These are phyloP conservation scores for Pseudocercospora pini-densiflorae DNA, from an alignment of 2,329 filamentous ascomycete genomes.

Conservation along the genomic window DNA sequence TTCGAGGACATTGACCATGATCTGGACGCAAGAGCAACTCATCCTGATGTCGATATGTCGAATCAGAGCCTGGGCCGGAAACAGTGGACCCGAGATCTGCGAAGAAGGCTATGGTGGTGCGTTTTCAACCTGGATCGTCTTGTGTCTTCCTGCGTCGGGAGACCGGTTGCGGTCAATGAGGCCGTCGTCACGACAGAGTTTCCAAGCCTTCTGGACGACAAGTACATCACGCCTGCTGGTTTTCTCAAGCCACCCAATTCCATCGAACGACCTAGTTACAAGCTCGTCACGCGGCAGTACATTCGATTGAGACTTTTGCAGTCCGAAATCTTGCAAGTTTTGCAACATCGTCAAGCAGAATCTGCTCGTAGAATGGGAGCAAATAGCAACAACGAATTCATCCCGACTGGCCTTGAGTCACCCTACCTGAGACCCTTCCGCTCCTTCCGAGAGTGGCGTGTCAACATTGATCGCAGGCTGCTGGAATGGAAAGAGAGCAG, in stretches of 20 bases:
- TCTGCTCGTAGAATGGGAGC: constrained; percentile 70
- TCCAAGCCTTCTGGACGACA: constrained; percentile 84
- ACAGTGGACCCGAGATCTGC: constrained; percentile 84
- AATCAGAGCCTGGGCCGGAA: constrained; percentile 60
- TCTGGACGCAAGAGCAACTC: constrained; percentile 49
- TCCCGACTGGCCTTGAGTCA: constrained; percentile 78
- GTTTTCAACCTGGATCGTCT: constrained; percentile 90
- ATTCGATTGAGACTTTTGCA: constrained; percentile 86
- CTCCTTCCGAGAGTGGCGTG: constrained; percentile 85
- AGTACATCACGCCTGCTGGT: constrained; percentile 80
- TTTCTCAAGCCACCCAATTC: constrained; percentile 66
- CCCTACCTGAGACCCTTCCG: constrained; percentile 84
- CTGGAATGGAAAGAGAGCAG: constrained; percentile 86
- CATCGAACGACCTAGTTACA: constrained; percentile 71
- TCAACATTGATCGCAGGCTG: constrained; percentile 81
- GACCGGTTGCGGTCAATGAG: constrained; percentile 94
- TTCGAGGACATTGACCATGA: constrained; percentile 77
- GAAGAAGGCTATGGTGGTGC: constrained; percentile 93
- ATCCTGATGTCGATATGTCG: constrained; percentile 21
- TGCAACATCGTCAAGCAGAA: constrained; percentile 90
- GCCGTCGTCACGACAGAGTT: constrained; percentile 96
- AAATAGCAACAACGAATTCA: constrained; percentile 70
- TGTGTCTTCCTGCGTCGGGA: constrained; percentile 89
- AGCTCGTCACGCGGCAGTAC: constrained; percentile 89
- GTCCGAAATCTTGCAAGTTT: constrained; percentile 91